Conservation (phyloP, 495 filamentous ascomycete genomes). For the Tricharina praecox region DNA sequence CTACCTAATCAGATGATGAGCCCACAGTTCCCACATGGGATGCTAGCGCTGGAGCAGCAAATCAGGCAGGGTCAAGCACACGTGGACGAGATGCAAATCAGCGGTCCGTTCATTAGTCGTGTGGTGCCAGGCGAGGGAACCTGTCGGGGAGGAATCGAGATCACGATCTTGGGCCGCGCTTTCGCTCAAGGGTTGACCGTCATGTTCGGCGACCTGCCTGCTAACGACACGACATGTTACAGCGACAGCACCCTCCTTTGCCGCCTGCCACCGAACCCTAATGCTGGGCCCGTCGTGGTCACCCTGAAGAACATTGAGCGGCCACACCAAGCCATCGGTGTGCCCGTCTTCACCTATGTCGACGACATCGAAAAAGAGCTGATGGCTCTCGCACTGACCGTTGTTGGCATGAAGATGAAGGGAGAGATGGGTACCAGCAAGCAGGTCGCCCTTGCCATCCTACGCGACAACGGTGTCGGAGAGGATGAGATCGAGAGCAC, state of each 20-base stretch:
- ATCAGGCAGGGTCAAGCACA: too few relatives aligned
- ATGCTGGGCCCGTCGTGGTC: constrained; percentile 55
- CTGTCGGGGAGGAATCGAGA: constrained; percentile 64
- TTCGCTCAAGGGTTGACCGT: constrained; percentile 70
- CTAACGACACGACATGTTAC: constrained; percentile 69
- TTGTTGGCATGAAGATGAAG: constrained; percentile 41
- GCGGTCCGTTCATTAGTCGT: neutral
- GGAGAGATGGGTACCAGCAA: constrained; percentile 13
- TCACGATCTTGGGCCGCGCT: constrained; percentile 61
- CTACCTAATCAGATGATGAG: too few relatives aligned
- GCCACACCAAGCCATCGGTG: constrained; percentile 37
- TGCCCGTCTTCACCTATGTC: constrained; percentile 55
- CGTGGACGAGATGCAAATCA: too few relatives aligned
- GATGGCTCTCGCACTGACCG: constrained; percentile 40
- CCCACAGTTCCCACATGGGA: too few relatives aligned
- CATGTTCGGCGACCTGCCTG: constrained; percentile 63
- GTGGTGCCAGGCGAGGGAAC: constrained; percentile 47
- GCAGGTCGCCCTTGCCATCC: constrained; percentile 6
- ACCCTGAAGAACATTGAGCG: constrained; percentile 30
- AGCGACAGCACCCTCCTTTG: constrained; percentile 70
- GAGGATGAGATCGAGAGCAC: neutral
- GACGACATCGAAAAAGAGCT: constrained; percentile 63
- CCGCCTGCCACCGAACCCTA: constrained; percentile 54
- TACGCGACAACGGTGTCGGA: constrained; percentile 4
- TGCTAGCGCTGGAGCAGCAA: too few relatives aligned